A percentile compares a stretch with the other conserved stretches of the same genome.
These are phyloP conservation scores for Kwoniella sp. DNA, from an alignment of 768 basidiomycete genomes.

Conservation along the genomic window DNA sequence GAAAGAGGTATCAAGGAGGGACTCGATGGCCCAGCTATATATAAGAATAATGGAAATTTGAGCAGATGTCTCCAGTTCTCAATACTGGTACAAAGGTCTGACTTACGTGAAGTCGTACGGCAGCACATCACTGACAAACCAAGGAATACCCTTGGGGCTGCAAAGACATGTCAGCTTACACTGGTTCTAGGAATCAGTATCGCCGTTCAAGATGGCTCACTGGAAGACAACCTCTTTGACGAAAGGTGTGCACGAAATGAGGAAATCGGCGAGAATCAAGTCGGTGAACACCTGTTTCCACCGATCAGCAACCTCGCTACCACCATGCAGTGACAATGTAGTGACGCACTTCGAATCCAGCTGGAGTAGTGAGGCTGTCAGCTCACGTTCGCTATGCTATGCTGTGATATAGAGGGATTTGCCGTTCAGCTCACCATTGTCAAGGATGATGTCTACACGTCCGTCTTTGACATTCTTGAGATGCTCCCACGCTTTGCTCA, in stretches of 20 bases:
- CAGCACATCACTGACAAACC: slow-evolving; percentile 93
- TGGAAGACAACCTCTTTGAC: slow-evolving; percentile 84
- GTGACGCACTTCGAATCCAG: slow-evolving; percentile 85
- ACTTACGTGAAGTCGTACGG: slow-evolving; percentile 72
- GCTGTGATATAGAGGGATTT: slow-evolving; percentile 1
- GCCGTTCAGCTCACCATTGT: slow-evolving; percentile 70
- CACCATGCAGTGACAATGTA: neutral
- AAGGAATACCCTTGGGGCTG: slow-evolving; percentile 91
- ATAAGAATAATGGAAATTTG: neutral
- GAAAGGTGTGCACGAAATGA: slow-evolving; percentile 84
- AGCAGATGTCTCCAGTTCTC: neutral
- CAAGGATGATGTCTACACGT: slow-evolving; percentile 82
- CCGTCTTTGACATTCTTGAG: slow-evolving; percentile 63
- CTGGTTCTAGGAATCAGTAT: slow-evolving; percentile 1
- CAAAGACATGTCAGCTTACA: slow-evolving; percentile 10
- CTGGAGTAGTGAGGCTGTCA: slow-evolving; percentile 58
- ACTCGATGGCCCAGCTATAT: slow-evolving; percentile 62
- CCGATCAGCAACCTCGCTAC: slow-evolving; percentile 3
- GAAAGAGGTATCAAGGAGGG: slow-evolving; percentile 57
- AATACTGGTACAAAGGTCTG: neutral
- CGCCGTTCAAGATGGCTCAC: slow-evolving; percentile 59
- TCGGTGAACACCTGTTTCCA: slow-evolving; percentile 79
- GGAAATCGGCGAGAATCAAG: slow-evolving; percentile 74
- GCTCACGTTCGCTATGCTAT: neutral
- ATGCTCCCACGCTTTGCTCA: slow-evolving; percentile 72